These are phyloP conservation scores for Acephala macrosclerotiorum DNA, from an alignment of 2,329 filamentous ascomycete genomes.

Conservation along the genomic window DNA sequence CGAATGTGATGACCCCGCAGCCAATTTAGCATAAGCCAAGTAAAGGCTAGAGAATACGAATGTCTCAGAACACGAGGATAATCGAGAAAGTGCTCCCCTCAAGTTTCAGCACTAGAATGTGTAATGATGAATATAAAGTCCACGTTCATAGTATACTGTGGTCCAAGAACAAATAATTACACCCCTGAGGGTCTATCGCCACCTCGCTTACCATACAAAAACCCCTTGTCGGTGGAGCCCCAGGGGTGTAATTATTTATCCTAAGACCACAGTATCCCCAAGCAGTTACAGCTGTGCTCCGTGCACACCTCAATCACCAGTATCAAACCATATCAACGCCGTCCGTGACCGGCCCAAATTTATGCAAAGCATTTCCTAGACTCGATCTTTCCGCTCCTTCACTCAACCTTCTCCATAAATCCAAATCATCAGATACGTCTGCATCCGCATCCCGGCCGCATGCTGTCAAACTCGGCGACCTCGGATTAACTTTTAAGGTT, in stretches of 20 bases:
- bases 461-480: background rate
- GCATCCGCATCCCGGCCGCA: slow-evolving; percentile 3
- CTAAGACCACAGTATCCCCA: too few relatives aligned
- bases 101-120: too few relatives aligned
- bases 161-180: too few relatives aligned
- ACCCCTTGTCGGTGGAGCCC: too few relatives aligned
- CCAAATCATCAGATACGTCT: background rate
- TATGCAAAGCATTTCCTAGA: slow-evolving; percentile 6
- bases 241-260: too few relatives aligned
- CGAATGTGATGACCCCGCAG: slow-evolving; percentile 8
- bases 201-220: too few relatives aligned
- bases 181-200: too few relatives aligned
- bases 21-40: slow-evolving; percentile 1
- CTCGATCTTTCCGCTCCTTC: slow-evolving; percentile 2
- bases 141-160: too few relatives aligned
- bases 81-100: background rate
- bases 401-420: background rate
- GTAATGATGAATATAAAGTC: too few relatives aligned
- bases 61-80: slow-evolving; percentile 6
- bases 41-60: background rate
- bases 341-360: background rate
- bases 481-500: background rate
- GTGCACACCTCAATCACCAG: background rate
- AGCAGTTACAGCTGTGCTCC: background rate
- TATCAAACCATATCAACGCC: background rate